Evolutionary conservation across 345 rosid genomes (phyloP), one percentile per base, ranked within the genome.

Genomic region (Syzygium aromaticum): DNA sequence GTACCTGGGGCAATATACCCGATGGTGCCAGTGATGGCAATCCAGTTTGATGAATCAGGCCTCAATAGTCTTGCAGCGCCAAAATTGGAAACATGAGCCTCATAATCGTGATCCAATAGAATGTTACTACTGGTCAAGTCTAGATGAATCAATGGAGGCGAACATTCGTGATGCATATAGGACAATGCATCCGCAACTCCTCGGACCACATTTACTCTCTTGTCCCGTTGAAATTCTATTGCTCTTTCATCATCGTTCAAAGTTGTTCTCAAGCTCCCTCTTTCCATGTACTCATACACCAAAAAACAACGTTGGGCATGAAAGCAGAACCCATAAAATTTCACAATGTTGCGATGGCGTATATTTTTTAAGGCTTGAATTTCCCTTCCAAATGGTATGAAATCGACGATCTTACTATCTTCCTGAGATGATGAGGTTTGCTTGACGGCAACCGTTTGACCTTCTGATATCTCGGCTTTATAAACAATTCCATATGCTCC

Each of bases 21-120:
- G 0, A 59, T 59, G 0, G 16, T 59, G 64, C 64, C 16, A 5
- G 15, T 3, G 1, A 27, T 27, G 27, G 2, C 2, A 1, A 16
- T 59, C 30, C 8, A 5, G 2, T 59, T 59, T 27, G 64, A 27
- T 5, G 64, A 25, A 59, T 59, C 16, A 0, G 3, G 1, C 30
- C 30, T 25, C 8, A 59, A 27, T 2, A 59, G 3, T 25, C 64
- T 59, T 59, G 64, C 16, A 25, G 16, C 27, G 3, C 16, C 64
- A 59, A 59, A 59, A 27, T 59, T 16, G 7, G 16, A 59, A 27
- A 59, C 30, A 59, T 5, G 16, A 59, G 64, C 64, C 64, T 59
- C 30, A 27, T 27, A 59, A 27, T 59, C 3, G 0, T 0, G 0
- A 12, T 59, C 7, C 64, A 59, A 59, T 59, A 59, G 64, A 59